These are phyloP conservation scores for Conringia planisiliqua DNA, from an alignment of 345 rosid species.

Conservation along the genomic window DNA sequence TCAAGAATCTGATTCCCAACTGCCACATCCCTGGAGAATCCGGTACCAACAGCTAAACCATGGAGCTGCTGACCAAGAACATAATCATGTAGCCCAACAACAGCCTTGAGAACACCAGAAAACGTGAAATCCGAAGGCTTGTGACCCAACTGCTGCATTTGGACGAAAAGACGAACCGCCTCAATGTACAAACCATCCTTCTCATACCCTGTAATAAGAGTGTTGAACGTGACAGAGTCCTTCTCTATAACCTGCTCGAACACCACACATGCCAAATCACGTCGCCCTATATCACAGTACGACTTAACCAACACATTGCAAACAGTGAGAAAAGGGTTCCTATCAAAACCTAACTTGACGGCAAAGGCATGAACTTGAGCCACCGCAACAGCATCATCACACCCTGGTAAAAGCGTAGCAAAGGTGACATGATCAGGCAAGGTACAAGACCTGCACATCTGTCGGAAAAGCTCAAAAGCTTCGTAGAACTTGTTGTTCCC, in stretches of 20 bases:
- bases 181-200: slow-evolving; percentile 54
- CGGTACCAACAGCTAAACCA: slow-evolving; percentile 47
- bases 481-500: slow-evolving; percentile 39
- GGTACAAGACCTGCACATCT: slow-evolving; percentile 46
- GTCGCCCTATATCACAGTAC: slow-evolving; percentile 53
- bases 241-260: slow-evolving; percentile 47
- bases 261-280: slow-evolving; percentile 46
- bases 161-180: slow-evolving; percentile 50
- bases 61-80: slow-evolving; percentile 69
- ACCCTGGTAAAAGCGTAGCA: slow-evolving; percentile 66
- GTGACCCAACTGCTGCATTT: slow-evolving; percentile 54
- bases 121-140: slow-evolving; percentile 85
- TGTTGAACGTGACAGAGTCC: slow-evolving; percentile 75
- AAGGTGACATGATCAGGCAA: slow-evolving; percentile 70
- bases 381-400: slow-evolving; percentile 39
- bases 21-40: slow-evolving; percentile 55
- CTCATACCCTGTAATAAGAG: slow-evolving; percentile 65
- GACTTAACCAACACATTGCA: slow-evolving; percentile 74
- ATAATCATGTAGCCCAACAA: slow-evolving; percentile 46
- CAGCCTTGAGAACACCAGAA: slow-evolving; percentile 63
- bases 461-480: slow-evolving; percentile 56
- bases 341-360: slow-evolving; percentile 50
- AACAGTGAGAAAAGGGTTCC: slow-evolving; percentile 33
- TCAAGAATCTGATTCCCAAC: slow-evolving; percentile 88
- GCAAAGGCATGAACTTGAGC: slow-evolving; percentile 57